These are phyloP conservation scores for Fagopyrum esculentum DNA, from an alignment of 148 eudicot species.

Conservation along the genomic window DNA sequence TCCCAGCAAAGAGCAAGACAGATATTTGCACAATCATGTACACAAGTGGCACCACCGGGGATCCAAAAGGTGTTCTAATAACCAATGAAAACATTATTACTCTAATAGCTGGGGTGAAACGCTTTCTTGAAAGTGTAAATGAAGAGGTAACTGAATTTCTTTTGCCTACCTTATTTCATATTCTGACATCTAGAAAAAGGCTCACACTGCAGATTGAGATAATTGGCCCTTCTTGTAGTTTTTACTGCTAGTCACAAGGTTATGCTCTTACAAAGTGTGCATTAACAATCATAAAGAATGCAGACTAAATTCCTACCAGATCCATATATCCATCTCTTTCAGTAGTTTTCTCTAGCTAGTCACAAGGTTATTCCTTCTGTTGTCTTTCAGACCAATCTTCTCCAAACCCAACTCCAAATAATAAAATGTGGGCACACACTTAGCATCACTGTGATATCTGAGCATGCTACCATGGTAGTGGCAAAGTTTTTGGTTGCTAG, in stretches of 20 bases:
- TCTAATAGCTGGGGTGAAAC: conserved; percentile 70
- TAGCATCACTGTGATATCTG: background rate
- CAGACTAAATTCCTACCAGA: background rate
- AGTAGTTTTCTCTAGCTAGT: background rate
- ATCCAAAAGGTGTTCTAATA: conserved; percentile 93
- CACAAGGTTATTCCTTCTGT: background rate
- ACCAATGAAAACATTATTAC: conserved; percentile 82
- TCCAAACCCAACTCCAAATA: background rate
- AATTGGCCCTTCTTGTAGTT: background rate
- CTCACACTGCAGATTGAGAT: background rate
- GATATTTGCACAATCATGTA: conserved; percentile 99
- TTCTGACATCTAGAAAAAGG: background rate
- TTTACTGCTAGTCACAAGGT: background rate
- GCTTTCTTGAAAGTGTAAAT: conserved; percentile 58
- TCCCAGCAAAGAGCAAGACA: conserved; percentile 57
- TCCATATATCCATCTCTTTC: conserved; percentile 1
- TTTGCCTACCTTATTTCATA: conserved; percentile 1
- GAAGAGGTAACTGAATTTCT: conserved; percentile 47
- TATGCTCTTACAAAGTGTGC: background rate
- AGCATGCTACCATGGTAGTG: background rate
- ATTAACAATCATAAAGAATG: background rate
- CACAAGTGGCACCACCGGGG: conserved; percentile 99
- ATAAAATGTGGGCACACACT: background rate
- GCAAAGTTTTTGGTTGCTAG: background rate
- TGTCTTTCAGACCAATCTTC: background rate